phyloP scores from a whole-genome alignment of 1,284 basidiomycete species.

The Leucoagaricus sp. region DNA sequence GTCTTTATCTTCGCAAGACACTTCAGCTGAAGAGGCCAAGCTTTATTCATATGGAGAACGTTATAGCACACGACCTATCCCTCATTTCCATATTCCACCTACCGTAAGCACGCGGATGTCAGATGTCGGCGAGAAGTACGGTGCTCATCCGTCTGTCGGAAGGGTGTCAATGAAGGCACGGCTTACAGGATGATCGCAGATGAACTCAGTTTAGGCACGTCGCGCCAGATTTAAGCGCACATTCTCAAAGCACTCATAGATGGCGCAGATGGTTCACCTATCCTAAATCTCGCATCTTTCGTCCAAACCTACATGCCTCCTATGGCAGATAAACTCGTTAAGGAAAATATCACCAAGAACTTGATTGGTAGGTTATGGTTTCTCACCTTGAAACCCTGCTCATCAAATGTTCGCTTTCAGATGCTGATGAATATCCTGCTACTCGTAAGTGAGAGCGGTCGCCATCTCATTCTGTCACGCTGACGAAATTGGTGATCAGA shows the following conservation, averaged over 20 bases:
- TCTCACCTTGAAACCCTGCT: background rate
- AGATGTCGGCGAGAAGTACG: background rate
- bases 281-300: conserved; percentile 85
- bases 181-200: conserved; percentile 86
- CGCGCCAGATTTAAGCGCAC: background rate
- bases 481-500: conserved; percentile 36
- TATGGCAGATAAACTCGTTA: conserved; percentile 64
- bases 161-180: conserved; percentile 57
- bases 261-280: conserved; percentile 65
- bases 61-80: conserved; percentile 63
- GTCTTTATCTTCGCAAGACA: conserved; percentile 30
- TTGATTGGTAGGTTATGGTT: conserved; percentile 57
- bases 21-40: conserved; percentile 33
- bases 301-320: conserved; percentile 71
- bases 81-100: conserved; percentile 45
- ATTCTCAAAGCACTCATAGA: background rate
- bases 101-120: background rate
- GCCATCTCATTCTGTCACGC: background rate
- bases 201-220: conserved; percentile 69
- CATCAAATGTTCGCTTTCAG: background rate
- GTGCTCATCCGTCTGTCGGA: background rate
- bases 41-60: conserved; percentile 60
- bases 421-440: conserved; percentile 2
- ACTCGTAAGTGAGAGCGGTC: background rate
- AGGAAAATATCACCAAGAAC: conserved; percentile 88